Base-by-base conservation (phyloP, 345 rosid species). In the Pugionium dolabratum region DNA sequence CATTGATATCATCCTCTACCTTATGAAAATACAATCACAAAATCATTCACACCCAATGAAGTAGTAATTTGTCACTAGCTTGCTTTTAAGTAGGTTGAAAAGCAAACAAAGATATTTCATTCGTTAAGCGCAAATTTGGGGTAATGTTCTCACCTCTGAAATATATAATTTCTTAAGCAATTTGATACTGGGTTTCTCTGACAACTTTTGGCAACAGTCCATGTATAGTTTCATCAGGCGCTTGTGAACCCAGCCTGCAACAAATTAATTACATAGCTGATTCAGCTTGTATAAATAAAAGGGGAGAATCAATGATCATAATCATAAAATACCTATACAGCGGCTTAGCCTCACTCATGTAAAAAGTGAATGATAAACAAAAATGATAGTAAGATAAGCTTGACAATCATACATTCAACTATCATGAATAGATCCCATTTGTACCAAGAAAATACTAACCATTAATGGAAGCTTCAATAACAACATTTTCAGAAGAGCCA, bases 231-330 rank as follows among this genome's bases (percentile, higher is more conserved):
- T 86, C 86, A 90, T 86, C 79, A 94, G 70, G 56, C 91, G 91
- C 81, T 94, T 94, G 79, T 85, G 99, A 60, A 90, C 81, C 99
- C 96, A 94, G 41, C 96, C 99, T 88, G 78, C 67, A 78, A 71
- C 33, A 64, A 29, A n/a, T 45, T 44, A 59, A 46, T 60, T 53
- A 30, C 44, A 9, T 46, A 47, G 65, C 36, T 62, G 6, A 50
- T 33, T 36, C 49, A 45, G 35, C 63, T 58, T 58, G 27, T 28
- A 51, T 58, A 44, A 59, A 42, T 27, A 57, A 56, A 41, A 10
- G 2, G 37, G 31, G 46, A 32, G 36, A 62, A 42, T 5, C 47
- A 50, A 43, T 50, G 18, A 50, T 42, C 60, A 57, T 49, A 59
- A 41, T 40, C 58, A 33, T 7, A 4, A 11, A 42, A 64, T 18